These are phyloP conservation scores for Syncephalastrum monosporum DNA, from an alignment of 371 early-diverging fungal genomes.

Conservation along the genomic window DNA sequence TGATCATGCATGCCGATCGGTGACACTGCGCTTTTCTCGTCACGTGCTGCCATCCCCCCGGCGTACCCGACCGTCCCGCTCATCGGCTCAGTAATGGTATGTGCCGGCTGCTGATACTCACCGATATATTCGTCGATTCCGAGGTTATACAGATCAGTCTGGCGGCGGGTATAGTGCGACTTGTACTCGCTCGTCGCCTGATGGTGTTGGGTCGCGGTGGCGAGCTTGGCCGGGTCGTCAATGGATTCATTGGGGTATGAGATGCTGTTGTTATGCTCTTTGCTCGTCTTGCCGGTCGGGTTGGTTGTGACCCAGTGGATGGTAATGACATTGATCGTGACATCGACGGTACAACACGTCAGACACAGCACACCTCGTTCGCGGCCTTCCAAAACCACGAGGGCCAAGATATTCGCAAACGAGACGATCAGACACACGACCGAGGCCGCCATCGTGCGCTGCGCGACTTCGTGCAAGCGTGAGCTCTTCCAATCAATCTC, in stretches of 20 bases:
- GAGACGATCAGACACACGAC: slow-evolving; percentile 48
- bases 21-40: slow-evolving; percentile 3
- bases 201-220: neutral
- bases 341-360: slow-evolving; percentile 53
- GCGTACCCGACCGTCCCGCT: slow-evolving; percentile 14
- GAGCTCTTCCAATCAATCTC: slow-evolving; percentile 34
- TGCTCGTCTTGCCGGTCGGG: slow-evolving; percentile 8
- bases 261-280: slow-evolving; percentile 13
- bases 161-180: no score
- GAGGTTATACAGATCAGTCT: slow-evolving; percentile 11
- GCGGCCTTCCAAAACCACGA: slow-evolving; percentile 41
- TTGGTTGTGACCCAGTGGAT: slow-evolving; percentile 47
- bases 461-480: slow-evolving; percentile 46
- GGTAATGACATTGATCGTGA: slow-evolving; percentile 52
- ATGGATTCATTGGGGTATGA: slow-evolving; percentile 9
- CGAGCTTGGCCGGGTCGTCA: slow-evolving; percentile 4
- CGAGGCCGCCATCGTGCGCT: slow-evolving; percentile 49
- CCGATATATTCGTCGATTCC: slow-evolving; percentile 15
- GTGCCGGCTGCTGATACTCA: neutral
- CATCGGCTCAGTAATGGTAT: neutral
- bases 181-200: slow-evolving; percentile 6
- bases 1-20: slow-evolving; percentile 13
- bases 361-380: slow-evolving; percentile 54
- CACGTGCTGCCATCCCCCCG: neutral
- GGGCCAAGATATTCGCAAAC: slow-evolving; percentile 44